Base-by-base conservation (phyloP, 2,329 filamentous ascomycete genomes). In the Ceratocystiopsis sp. region DNA sequence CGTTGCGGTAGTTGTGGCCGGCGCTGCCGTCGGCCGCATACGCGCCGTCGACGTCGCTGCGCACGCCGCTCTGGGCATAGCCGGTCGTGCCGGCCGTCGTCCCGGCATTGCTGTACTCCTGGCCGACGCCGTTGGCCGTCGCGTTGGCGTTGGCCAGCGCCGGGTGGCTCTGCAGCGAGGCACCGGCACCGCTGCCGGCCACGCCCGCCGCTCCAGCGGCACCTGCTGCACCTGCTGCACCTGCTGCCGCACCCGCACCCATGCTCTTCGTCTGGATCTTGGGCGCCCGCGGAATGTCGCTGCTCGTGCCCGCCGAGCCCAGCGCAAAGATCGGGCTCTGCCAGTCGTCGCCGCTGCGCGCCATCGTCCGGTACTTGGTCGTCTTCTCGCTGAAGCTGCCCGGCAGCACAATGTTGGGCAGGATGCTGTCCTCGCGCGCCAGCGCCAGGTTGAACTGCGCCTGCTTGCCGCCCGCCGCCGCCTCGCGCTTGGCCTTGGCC, bases 271-370 rank as follows among this genome's bases (percentile, higher is more conserved):
- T 75, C 47, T 63, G 63, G 45, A 76, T 61, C 45, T 61, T 57
- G 19, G 71, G 71, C 3, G 69, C 64, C n/a, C 55, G 57, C 2
- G 87, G 86, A 37, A 95, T 70, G 54, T 81, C 73, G 19, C 63
- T 69, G 37, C 83, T 85, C 62, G 80, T 78, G 44, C 73, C 67
- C 12, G 87, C 86, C 37, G 65, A 72, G 40, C 91, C 89, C 53
- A 96, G 80, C 47, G 76, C 80, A 67, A 98, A 98, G 55, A 98
- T 77, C 11, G 89, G 85, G 48, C 83, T 93, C 68, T 94, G 81
- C 91, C 91, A 98, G 60, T 78, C 80, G 44, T 94, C 83, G 42
- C 91, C 91, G 74, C 91, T 85, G 51, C 68, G 69, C 10, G 89
- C 84, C 45, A 94, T 71, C 18, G 95, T 77, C 65, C 78, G 84